Base-by-base conservation (phyloP, 345 rosid genomes). In the Eucalyptus lansdowneana region DNA sequence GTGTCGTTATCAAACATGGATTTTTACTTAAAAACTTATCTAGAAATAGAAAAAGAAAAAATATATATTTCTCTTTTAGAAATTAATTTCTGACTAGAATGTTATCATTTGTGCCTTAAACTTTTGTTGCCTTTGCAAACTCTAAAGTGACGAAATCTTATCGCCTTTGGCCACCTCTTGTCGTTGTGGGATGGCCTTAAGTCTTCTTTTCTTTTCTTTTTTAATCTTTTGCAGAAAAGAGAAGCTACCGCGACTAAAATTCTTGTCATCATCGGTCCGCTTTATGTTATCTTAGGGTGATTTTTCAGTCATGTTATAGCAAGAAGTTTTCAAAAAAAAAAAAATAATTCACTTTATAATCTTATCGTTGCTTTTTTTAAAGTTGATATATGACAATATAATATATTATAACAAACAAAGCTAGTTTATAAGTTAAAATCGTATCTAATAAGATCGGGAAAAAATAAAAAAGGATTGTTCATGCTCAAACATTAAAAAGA, bases 1-100 rank as follows among this genome's bases (percentile, higher is more conserved):
- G 9, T 2, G 2, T 17, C 2, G 4, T 7, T 17, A 17, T 17
- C 3, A 51, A 51, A 7, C 4, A 51, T 7, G 9, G 17, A 51
- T 51, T 51, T 51, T 51, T 17, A 6, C 22, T 51, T 51, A 51
- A 7, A 7, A 51, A 17, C 4, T 51, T 9, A 51, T 51, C 9
- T 51, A 51, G 22, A 51, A 51, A 17, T 5, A 50, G 19, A 50
- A 51, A 16, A 3, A 51, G 10, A 44, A 44, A 44, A 44, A 8
- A 45, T 2, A 45, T 45, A 45, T 45, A 45, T 45, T 45, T 45
- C 22, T 17, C 9, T 51, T 51, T 0, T 17, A 2, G 4, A 51
- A 51, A 51, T 51, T 51, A 51, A 51, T 51, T 51, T 51, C 0
- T 51, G 4, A 51, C 1, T 4, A 51, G 0, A 17, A 51, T 51